Conservation (phyloP, 148 eudicot genomes). For the Vaccinium myrtillus region DNA sequence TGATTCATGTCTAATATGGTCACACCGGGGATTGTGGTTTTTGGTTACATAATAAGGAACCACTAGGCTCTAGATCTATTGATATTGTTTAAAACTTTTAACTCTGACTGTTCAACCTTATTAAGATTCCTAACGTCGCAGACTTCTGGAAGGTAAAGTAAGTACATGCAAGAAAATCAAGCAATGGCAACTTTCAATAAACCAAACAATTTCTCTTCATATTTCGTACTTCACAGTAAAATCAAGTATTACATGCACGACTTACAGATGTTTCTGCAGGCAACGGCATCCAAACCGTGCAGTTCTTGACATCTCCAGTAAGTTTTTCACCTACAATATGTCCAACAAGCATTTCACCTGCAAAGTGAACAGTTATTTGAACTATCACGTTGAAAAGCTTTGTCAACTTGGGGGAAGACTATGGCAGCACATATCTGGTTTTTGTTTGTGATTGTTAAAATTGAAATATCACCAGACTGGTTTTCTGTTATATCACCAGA, state of each 20-base stretch:
- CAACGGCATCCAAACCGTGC: background rate
- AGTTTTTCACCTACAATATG: background rate
- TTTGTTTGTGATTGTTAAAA: background rate
- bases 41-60: background rate
- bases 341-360: background rate
- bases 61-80: background rate
- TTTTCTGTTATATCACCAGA: background rate
- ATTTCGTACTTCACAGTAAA: background rate
- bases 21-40: background rate
- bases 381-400: background rate
- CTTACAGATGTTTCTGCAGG: slow-evolving; percentile 8
- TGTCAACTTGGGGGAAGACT: background rate
- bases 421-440: background rate
- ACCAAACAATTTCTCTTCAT: background rate
- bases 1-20: background rate
- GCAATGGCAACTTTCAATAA: background rate
- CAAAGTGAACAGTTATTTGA: background rate
- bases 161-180: background rate
- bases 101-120: background rate
- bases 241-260: background rate
- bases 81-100: background rate
- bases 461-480: background rate
- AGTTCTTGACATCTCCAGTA: background rate
- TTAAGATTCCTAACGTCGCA: background rate
- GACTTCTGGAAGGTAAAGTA: background rate